Evolutionary conservation across 2,329 filamentous ascomycete species (phyloP), one percentile per base, ranked within the genome.

Genomic region (Colletotrichum spaethianum): DNA sequence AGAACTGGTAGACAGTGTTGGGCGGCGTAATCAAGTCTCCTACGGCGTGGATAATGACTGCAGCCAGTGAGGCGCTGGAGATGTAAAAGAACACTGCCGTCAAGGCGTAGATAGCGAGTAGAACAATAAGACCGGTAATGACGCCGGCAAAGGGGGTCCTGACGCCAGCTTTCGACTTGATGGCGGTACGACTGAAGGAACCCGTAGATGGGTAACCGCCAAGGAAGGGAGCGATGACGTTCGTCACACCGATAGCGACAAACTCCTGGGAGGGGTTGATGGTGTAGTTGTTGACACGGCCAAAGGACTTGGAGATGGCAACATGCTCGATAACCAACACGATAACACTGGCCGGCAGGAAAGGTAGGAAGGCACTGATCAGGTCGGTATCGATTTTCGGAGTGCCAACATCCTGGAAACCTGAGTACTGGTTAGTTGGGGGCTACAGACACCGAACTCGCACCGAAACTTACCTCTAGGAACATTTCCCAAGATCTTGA

Each of bases 321-420:
- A 98, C 98, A 80, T 98, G 96, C 82, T 98, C 96, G 73, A 98
- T 97, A 44, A 98, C 87, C 69, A 98, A 87, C n/a, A 99, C 95
- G 75, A 98, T 97, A 63, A 98, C 92, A 0, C 93, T 92, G 9
- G 93, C 93, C 0, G 96, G 96, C 4, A 98, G 85, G 74, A 98
- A 88, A 53, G 86, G 86, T 1, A 89, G 86, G 78, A 97, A 94
- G 0, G 90, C 83, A 2, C 84, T 87, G 78, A 98, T 89, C 63
- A 98, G 89, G 0, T 86, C 81, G 0, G 81, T 82, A 75, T 93
- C 90, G 72, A 98, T 84, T 0, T 83, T 86, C 0, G 96, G 96
- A 6, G 93, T 91, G 20, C 87, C 91, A 23, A 94, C 93, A 79
- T 96, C 88, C 79, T 93, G 88, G 83, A 99, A 98, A 36, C 96